Evolutionary conservation across 2,329 filamentous ascomycete species (phyloP), one percentile per base, ranked within the genome.

Genomic region (Pseudopithomyces maydicus): DNA sequence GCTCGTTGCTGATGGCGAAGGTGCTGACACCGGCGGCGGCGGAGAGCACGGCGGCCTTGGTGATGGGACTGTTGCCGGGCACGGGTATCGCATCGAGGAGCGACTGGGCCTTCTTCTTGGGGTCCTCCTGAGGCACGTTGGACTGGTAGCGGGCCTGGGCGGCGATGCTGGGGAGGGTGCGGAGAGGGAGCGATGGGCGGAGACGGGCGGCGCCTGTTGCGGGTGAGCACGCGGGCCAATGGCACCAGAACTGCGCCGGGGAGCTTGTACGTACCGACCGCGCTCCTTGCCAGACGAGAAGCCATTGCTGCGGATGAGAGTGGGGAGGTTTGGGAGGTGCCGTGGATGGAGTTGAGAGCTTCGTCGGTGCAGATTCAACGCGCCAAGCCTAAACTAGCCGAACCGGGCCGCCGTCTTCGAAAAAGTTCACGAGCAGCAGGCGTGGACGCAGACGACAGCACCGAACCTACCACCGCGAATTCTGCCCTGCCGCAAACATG

Each of bases 1-100:
- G 92, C 87, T 99, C 95, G 83, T 96, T 99, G 88, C 91, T 96
- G 82, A 99, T 92, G 75, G 92, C 95, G 77, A 95, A 96, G 79
- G 96, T 86, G 74, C 91, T 93, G 71, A 96, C 81, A 82, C 90
- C 94, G 74, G 95, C 91, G 66, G 90, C 89, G 72, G 92, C 93
- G 76, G 94, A 98, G 74, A 99, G 90, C 77, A 97, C 94, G 74
- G 95, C 95, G 70, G 92, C 92, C 89, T 99, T 99, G 80, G 92
- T 96, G 77, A 96, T 83, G 66, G 97, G 84, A 76, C 86, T 94
- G 86, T 87, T 97, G 72, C 96, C 95, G 74, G 95, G 95, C 46
- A 99, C 86, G 65, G 95, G 95, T 53, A 99, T 86, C 64, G 93
- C 84, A 74, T 99, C 92, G 75, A 99, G 84, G 80, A 99, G 90